Base-by-base conservation (phyloP, 345 rosid species). In the Pseudoturritis turrita region DNA sequence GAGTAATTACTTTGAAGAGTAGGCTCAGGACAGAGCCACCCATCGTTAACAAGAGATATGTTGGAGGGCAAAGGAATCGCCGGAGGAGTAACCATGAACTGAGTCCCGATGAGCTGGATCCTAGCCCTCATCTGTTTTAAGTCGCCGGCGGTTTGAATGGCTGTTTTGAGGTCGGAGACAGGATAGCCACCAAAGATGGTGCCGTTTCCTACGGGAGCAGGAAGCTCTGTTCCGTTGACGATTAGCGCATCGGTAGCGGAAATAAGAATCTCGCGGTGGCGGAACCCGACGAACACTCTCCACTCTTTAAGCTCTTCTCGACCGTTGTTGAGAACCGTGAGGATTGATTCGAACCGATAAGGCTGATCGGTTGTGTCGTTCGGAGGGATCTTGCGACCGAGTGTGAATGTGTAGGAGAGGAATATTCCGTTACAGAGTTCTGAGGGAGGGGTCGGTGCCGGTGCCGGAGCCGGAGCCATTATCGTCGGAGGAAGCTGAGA, bases 141-240 rank as follows among this genome's bases (percentile, higher is more conserved):
- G 62, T 95, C 98, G 1, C 98, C 99, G 0, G 98, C 97, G 2
- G 98, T 95, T 19, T 85, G 89, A 65, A 95, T 92, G 55, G 96
- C 93, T 11, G 96, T 88, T 73, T 84, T 81, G 65, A 95, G 82
- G 78, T 91, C 92, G 22, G 89, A 79, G 65, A 65, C 73, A 57
- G 98, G 98, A 63, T 15, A 83, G 40, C 99, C 99, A 26, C 88
- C 84, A 10, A 92, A 85, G 46, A 87, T 61, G 33, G 99, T 92
- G 0, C 96, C 98, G 62, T 92, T 92, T 15, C 88, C 96, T 9
- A 95, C 99, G 10, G 12, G 63, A 0, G 88, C 90, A 44, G 98
- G 99, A 23, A 87, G 72, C 43, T 78, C 82, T 4, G 82, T 77
- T 45, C 98, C 99, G 56, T 95, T 93, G 35, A 85, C 85, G 50